These are phyloP conservation scores for Saccharomycopsis crataegensis DNA, from an alignment of 1,139 yeast species.

Conservation along the genomic window DNA sequence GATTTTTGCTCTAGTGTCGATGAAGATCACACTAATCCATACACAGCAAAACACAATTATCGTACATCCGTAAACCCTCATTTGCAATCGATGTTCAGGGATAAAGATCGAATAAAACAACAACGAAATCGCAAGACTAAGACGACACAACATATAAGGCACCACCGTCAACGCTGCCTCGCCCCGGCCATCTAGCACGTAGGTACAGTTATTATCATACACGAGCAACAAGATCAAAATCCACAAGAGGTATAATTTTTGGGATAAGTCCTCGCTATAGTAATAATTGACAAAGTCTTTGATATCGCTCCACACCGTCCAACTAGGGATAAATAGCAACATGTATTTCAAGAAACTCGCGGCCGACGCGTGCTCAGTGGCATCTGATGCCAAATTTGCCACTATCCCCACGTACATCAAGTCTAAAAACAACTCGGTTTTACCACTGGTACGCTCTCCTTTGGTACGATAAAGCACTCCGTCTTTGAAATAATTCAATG, in stretches of 20 bases:
- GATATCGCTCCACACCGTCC: constrained; percentile 59
- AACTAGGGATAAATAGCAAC: constrained; percentile 48
- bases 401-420: constrained; percentile 59
- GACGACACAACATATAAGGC: constrained; percentile 42
- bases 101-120: constrained; percentile 42
- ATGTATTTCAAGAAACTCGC: constrained; percentile 41
- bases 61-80: constrained; percentile 34
- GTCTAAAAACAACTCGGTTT: constrained; percentile 54
- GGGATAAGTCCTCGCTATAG: constrained; percentile 54
- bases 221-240: constrained; percentile 43
- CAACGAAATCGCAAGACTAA: constrained; percentile 33
- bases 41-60: constrained; percentile 32
- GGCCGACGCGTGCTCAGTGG: constrained; percentile 46
- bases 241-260: constrained; percentile 48
- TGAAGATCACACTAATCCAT: constrained; percentile 43
- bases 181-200: constrained; percentile 29
- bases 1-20: constrained; percentile 37
- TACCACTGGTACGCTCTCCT: constrained; percentile 46
- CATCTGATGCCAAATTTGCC: constrained; percentile 50
- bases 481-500: constrained; percentile 53
- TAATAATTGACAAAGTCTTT: constrained; percentile 61
- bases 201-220: constrained; percentile 44
- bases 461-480: constrained; percentile 51
- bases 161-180: constrained; percentile 40
- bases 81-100: constrained; percentile 48